Base-by-base conservation (phyloP, 257 asterid genomes). In the Ophiorrhiza pumila region DNA sequence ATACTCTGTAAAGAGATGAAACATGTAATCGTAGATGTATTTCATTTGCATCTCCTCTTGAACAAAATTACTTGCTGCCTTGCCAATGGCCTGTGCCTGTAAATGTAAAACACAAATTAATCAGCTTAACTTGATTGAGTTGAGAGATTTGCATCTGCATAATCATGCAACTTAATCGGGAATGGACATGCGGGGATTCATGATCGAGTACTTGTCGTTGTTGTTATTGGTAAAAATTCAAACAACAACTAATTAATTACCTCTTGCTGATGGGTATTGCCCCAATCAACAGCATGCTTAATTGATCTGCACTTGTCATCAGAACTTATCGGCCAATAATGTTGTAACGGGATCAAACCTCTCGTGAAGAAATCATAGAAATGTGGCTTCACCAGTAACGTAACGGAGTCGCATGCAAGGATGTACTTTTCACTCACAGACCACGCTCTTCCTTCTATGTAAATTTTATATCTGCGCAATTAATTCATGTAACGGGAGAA, bases 401-500 rank as follows among this genome's bases (percentile, higher is more conserved):
- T 73, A 4, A 86, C 82, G 1, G 98, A 90, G 80, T 94, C 89
- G 58, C 98, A 94, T 2, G 96, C 92, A 50, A 94, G 83, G 68
- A 94, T 94, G 87, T 94, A 94, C 42, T 94, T 94, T 76, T 91
- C 96, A 66, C 99, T 94, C 74, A 94, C 97, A 0, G 99, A 94
- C 99, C 99, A 94, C 0, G 92, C 95, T 1, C 87, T 75, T 76
- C 99, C 99, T 82, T 94, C 99, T 1, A 94, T 84, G 74, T 94
- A 94, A 73, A 94, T 87, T 79, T 94, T 94, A 78, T 83, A 94
- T 70, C 98, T 93, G 88, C 43, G 4, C 20, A 27, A 27, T 55
- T 13, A 37, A 34, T 29, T 27, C 55, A 15, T 47, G 4, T 0
- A 31, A 23, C 2, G 3, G 27, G 55, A 7, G 27, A 0, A 57